These are phyloP conservation scores for Turritis glabra DNA, from an alignment of 345 rosid species.

Conservation along the genomic window DNA sequence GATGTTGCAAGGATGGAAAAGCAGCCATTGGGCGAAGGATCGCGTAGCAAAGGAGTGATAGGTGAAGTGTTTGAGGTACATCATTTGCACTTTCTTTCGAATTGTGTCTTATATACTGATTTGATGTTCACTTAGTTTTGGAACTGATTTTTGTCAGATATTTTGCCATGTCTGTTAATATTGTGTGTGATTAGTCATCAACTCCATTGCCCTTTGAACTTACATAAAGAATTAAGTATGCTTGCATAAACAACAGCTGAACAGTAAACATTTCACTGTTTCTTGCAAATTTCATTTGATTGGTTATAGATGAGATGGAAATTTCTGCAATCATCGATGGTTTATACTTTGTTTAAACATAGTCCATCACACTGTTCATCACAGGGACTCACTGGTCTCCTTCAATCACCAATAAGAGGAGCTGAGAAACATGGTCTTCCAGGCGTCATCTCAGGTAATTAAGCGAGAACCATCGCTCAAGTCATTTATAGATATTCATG, in stretches of 20 bases:
- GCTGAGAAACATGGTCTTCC: conserved; percentile 96
- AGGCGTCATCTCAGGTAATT: conserved; percentile 85
- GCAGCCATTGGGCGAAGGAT: conserved; percentile 65
- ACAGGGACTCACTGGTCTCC: conserved; percentile 96
- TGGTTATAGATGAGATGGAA: conserved; percentile 19
- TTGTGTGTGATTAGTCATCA: too few species aligned
- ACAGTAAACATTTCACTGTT: neutral
- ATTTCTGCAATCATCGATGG: neutral
- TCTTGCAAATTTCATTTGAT: neutral
- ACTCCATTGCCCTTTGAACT: too few species aligned
- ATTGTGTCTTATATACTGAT: neutral
- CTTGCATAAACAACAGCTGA: neutral
- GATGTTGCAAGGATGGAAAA: conserved; percentile 78
- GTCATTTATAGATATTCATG: conserved; percentile 11
- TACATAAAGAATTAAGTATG: conserved; percentile 15
- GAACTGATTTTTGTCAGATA: neutral
- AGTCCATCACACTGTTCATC: conserved; percentile 9
- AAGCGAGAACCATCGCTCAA: neutral
- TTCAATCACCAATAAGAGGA: conserved; percentile 87
- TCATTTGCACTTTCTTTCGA: neutral
- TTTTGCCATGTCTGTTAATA: neutral
- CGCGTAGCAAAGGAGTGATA: conserved; percentile 88
- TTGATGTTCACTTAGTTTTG: neutral
- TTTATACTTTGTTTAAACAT: conserved; percentile 5
- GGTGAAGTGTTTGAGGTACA: conserved; percentile 92